Conservation (phyloP, 208 protist genomes). For the Leishmania turanica region DNA sequence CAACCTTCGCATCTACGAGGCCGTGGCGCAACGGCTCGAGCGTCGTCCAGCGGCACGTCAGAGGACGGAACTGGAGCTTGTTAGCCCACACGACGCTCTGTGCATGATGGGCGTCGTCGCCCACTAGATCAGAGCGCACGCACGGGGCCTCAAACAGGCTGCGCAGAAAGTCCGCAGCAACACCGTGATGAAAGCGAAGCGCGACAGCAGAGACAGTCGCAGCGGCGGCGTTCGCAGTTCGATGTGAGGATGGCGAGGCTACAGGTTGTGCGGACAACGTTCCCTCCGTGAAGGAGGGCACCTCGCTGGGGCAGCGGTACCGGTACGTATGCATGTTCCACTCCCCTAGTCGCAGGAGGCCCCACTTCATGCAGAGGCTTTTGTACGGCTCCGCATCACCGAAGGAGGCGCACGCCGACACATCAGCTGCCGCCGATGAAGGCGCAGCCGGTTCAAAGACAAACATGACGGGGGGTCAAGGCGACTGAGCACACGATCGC, state of each 20-base stretch:
- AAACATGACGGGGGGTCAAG: conserved; percentile 2
- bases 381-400: conserved; percentile 9
- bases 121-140: conserved; percentile 28
- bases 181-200: conserved; percentile 55
- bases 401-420: conserved; percentile 2
- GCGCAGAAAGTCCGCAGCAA: conserved; percentile 41
- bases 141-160: conserved; percentile 26
- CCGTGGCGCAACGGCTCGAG: conserved; percentile 36
- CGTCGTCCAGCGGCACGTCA: conserved; percentile 41
- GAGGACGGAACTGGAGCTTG: conserved; percentile 8
- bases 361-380: conserved; percentile 38
- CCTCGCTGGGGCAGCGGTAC: conserved; percentile 6
- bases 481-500: background rate
- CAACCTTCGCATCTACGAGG: conserved; percentile 38
- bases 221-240: background rate
- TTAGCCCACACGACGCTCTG: background rate
- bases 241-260: background rate
- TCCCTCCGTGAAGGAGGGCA: background rate
- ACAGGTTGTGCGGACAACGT: background rate
- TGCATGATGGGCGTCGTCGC: background rate
- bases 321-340: conserved; percentile 15
- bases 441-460: conserved; percentile 5
- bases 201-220: conserved; percentile 15
- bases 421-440: background rate
- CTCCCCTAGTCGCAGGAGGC: conserved; percentile 11